Evolutionary conservation across 805 yeast genomes (phyloP), one percentile per base, ranked within the genome.

Genomic region (Yarrowia sp.): DNA sequence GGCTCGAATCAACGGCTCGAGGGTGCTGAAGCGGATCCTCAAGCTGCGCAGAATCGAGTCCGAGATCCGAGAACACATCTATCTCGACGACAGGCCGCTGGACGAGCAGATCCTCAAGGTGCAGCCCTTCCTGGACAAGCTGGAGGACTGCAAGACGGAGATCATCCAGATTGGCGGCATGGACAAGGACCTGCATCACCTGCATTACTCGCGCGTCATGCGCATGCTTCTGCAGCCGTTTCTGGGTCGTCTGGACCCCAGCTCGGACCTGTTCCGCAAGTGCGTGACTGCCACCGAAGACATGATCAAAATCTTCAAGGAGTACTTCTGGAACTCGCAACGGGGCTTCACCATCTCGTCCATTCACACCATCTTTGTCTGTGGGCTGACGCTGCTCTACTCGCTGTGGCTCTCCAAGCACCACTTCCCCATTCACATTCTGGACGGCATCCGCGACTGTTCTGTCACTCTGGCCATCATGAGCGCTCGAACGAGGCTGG

Each of bases 231-330:
- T 85, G 60, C 88, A 84, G 68, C 90, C 90, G 10, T 85, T 82
- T 69, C 68, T 85, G 63, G 88, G 84, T 67, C 71, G 83, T 6
- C 71, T 85, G 66, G 83, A 82, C 63, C 88, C 88, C 5, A 82
- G 80, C 67, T 85, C 83, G 69, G 75, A 81, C 49, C 72, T 85
- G 29, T 84, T 85, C 69, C 76, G 80, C 59, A 87, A 84, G 70
- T 85, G 89, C 70, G 88, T 84, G 68, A 85, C 86, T 1, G 88
- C 87, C 22, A 87, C 88, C 0, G 89, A 88, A 25, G 86, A 84
- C 69, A 81, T 85, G 38, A 84, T 88, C 68, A 87, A 82, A 66
- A 74, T 84, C 24, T 82, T 84, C 69, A 83, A 84, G 65, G 83
- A 81, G 13, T 84, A 83, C 69, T 87, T 83, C 70, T 84, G 84